Conservation (phyloP, 2,329 filamentous ascomycete genomes). For the Ploettnerulaceae sp. region DNA sequence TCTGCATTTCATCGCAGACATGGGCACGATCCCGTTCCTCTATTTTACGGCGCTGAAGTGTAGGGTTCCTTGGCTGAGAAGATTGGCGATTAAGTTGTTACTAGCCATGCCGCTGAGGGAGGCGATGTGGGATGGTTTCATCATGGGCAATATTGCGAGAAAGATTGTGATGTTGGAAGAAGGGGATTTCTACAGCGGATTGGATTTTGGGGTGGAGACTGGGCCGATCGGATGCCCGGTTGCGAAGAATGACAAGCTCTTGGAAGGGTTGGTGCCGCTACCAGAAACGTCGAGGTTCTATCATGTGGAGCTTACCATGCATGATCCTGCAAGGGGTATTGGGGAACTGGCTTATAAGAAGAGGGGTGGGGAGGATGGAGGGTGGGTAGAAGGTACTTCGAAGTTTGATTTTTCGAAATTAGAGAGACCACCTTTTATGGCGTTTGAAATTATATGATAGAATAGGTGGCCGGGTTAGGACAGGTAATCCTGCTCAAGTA, state of each 20-base stretch:
- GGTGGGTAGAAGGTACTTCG: neutral
- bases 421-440: neutral
- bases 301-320: constrained; percentile 2
- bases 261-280: neutral
- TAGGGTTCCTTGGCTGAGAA: constrained; percentile 48
- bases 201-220: neutral
- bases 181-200: constrained; percentile 2
- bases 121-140: constrained; percentile 55
- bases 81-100: constrained; percentile 56
- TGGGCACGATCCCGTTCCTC: constrained; percentile 2
- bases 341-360: neutral
- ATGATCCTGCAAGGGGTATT: neutral
- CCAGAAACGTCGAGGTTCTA: constrained; percentile 4
- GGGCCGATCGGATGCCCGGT: neutral
- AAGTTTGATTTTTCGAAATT: constrained; percentile 3
- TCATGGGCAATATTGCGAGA: constrained; percentile 12
- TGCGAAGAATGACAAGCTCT: neutral
- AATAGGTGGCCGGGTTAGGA: too few species aligned
- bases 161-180: constrained; percentile 13
- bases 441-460: too few species aligned
- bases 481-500: too few species aligned
- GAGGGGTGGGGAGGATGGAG: neutral
- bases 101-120: constrained; percentile 55
- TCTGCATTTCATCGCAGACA: constrained; percentile 5
- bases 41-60: constrained; percentile 61